Evolutionary conservation across 1,139 yeast genomes (phyloP), one percentile per base, ranked within the genome.

Genomic region (Yamadazyma oceani): DNA sequence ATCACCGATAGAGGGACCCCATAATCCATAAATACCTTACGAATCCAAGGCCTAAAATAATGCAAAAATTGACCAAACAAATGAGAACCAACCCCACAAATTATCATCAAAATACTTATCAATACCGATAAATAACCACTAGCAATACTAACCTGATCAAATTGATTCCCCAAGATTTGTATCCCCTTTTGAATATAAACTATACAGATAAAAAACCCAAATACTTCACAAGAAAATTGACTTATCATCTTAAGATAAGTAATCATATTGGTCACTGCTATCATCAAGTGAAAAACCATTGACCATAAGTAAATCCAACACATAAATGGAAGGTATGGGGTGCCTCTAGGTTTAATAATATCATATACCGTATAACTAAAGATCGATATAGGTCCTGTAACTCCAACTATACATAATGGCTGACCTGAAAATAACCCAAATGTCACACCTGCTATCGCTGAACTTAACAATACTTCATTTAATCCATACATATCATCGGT

Each of bases 391-490:
- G 97, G 97, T 37, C 97, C 95, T 0, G 98, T 92, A 4, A 92
- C 97, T 3, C 98, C 98, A n/a, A 92, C 97, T 24, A 92, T 86
- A 53, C 96, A 87, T 26, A 92, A 62, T 0, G 98, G 97, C 50
- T 90, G 96, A 0, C 97, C 97, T 0, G 85, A 73, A 40, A 90
- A 68, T 5, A 85, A 53, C 0, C 97, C 97, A 68, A 92, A 92
- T 2, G 85, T 81, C 5, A 90, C 76, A 0, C 97, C 97, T 0
- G 88, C 97, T 52, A 92, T 61, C 0, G 96, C 96, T 24, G 90
- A 80, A 16, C 95, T 74, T 55, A 92, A 57, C 24, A 92, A 65
- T 2, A 90, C 85, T 55, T 92, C 98, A 55, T 92, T 92, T 2
- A 92, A 85, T 2, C 98, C 98, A 54, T 86, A 92, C 17, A 90